phyloP scores from a whole-genome alignment of 768 basidiomycete genomes.

The Collybia nuda region DNA sequence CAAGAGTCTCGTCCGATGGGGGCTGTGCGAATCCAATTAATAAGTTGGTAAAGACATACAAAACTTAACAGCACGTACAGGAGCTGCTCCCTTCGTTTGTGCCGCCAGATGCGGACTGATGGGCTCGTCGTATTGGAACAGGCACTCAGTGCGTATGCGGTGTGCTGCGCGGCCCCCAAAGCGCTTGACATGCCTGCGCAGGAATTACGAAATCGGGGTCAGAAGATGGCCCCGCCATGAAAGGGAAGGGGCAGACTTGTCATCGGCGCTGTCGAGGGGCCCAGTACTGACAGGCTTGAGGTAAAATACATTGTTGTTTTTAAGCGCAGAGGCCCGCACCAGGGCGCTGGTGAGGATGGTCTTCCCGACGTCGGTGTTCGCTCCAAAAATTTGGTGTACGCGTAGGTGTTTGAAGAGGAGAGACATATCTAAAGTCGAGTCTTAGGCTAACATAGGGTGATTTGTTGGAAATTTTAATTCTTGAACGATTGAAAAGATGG shows the following conservation, averaged over 20 bases:
- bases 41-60: background rate
- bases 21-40: slow-evolving; percentile 24
- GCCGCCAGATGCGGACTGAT: slow-evolving; percentile 94
- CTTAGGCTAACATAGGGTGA: too few relatives aligned
- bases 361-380: slow-evolving; percentile 96
- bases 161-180: slow-evolving; percentile 40
- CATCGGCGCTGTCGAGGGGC: slow-evolving; percentile 76
- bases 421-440: too few relatives aligned
- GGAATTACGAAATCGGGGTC: background rate
- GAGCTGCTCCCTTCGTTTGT: slow-evolving; percentile 37
- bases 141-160: slow-evolving; percentile 61
- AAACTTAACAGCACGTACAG: slow-evolving; percentile 22
- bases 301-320: slow-evolving; percentile 54
- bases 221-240: background rate
- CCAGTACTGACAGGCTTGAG: slow-evolving; percentile 95
- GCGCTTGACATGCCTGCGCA: slow-evolving; percentile 62
- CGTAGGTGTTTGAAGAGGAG: slow-evolving; percentile 84
- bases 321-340: slow-evolving; percentile 69
- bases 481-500: too few relatives aligned
- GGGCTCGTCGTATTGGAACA: slow-evolving; percentile 84
- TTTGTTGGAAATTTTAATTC: too few relatives aligned
- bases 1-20: slow-evolving; percentile 67
- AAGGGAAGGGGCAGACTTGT: slow-evolving; percentile 48
- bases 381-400: slow-evolving; percentile 90
- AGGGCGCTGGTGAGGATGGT: slow-evolving; percentile 88